Evolutionary conservation across 352 stramenopile genomes (phyloP), one percentile per base, ranked within the genome.

Genomic region (Globisporangium megalacanthum): DNA sequence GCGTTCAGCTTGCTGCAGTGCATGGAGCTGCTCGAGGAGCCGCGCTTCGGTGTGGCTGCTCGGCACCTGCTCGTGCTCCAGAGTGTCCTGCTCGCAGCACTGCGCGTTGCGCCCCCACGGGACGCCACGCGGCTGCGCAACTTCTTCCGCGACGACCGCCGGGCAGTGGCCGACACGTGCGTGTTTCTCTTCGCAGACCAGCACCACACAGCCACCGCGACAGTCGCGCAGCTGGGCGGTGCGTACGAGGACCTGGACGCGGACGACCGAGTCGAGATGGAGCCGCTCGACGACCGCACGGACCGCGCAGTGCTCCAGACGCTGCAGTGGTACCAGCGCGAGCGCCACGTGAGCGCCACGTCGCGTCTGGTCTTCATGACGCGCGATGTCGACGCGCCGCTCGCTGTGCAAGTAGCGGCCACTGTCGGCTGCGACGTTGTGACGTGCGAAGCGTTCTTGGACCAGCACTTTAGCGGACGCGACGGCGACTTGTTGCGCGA

Each of bases 21-120:
- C 53, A 82, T 94, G 73, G 82, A 91, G 62, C 67, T 94, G 15
- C 58, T 92, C 15, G 73, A 89, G 42, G 73, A 89, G 17, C 56
- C 62, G 54, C 49, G 76, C 45, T 86, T 94, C 36, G 62, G 52
- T 22, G 55, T 56, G 17, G 61, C 63, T 1, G 72, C 64, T 3
- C 59, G 65, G 36, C 68, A 85, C 52, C 41, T 92, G 29, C 62
- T 92, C 19, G 70, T 94, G n/a, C 61, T 94, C 49, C 72, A 92
- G 64, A 90, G 75, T 11, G 82, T 90, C 13, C 59, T 82, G n/a
- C 65, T 78, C 37, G 67, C 81, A 41, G 80, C 84, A 48, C 50
- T 91, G 52, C 71, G 72, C 31, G 62, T 90, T n/a, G 80, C 73
- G n/a, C 73, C 82, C 20, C 79, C 77, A 52, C 70, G 83, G 1